These are phyloP conservation scores for Glutinoglossum americanum DNA, from an alignment of 495 filamentous ascomycete species.

Conservation along the genomic window DNA sequence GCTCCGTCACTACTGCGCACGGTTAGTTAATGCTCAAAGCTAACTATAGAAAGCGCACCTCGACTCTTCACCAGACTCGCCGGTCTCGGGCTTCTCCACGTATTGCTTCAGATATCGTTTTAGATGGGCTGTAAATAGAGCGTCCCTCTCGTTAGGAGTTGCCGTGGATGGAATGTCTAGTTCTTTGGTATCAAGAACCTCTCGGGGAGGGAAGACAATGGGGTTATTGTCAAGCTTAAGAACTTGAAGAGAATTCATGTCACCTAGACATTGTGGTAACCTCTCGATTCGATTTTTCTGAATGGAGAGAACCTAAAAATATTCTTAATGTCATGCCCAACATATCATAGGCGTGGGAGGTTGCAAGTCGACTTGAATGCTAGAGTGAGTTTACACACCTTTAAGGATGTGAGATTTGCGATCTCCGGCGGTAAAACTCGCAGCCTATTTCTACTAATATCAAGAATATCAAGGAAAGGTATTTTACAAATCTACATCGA, in stretches of 20 bases:
- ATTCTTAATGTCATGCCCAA: background rate
- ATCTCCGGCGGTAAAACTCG: slow-evolving; percentile 57
- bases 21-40: slow-evolving; percentile 1
- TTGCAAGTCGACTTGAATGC: slow-evolving; percentile 14
- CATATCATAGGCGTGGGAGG: slow-evolving; percentile 33
- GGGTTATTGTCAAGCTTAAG: slow-evolving; percentile 78
- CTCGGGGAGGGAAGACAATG: slow-evolving; percentile 42
- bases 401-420: slow-evolving; percentile 37
- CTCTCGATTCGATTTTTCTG: slow-evolving; percentile 70
- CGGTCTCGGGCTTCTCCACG: slow-evolving; percentile 25
- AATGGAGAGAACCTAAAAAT: slow-evolving; percentile 30
- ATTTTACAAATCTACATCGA: slow-evolving; percentile 47
- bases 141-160: slow-evolving; percentile 36
- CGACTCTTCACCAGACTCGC: slow-evolving; percentile 40
- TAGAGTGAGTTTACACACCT: slow-evolving; percentile 16
- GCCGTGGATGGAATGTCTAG: slow-evolving; percentile 5
- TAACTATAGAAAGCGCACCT: slow-evolving; percentile 26
- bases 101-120: slow-evolving; percentile 55
- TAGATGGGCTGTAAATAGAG: slow-evolving; percentile 44
- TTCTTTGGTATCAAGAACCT: slow-evolving; percentile 26
- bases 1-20: slow-evolving; percentile 6
- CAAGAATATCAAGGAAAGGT: slow-evolving; percentile 72
- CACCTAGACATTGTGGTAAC: slow-evolving; percentile 60
- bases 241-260: slow-evolving; percentile 73
- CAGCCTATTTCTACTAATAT: slow-evolving; percentile 73